Evolutionary conservation across 495 filamentous ascomycete genomes (phyloP), one percentile per base, ranked within the genome.

Genomic region (Opeltia flavorubescens): DNA sequence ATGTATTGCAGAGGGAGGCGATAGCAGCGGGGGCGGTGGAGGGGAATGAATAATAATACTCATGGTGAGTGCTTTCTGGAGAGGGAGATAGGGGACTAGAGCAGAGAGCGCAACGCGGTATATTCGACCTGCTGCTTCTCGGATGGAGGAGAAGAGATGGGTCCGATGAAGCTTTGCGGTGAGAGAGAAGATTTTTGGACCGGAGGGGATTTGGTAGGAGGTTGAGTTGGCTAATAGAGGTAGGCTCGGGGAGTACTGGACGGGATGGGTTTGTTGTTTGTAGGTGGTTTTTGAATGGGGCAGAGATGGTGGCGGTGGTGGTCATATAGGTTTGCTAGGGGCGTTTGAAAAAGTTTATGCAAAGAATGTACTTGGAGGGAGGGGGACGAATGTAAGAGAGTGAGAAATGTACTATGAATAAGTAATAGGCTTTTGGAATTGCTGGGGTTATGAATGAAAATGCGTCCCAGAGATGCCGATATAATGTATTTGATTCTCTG

Each of bases 21-120:
- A 35, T 24, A 31, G 33, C 21, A 36, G 38, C 13, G 6, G 52
- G 42, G 29, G 48, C 33, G 17, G 49, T 48, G 20, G 39, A 21
- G 23, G 48, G 49, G 27, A 24, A 31, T 36, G 48, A 35, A 41
- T 33, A 24, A 18, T 36, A 24, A 17, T 34, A 8, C 18, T 12
- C 13, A 27, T 9, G 28, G 27, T 6, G 28, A 23, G 13, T n/a
- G 5, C 0, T 34, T 18, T 26, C 18, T 33, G 25, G 25, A 17
- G 36, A 31, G 13, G 29, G 29, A 13, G 29, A 13, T 6, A 31
- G 13, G 29, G 29, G 29, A 6, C 13, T 31, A 13, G 6, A 6
- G 29, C 29, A 31, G 6, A 31, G 13, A 13, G 29, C 29, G 29
- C 29, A 31, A 13, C 29, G 29, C n/a, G n/a, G n/a, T n/a, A n/a